phyloP scores from a whole-genome alignment of 371 early-diverging fungal genomes.

The Rhizopus stolonifer region DNA sequence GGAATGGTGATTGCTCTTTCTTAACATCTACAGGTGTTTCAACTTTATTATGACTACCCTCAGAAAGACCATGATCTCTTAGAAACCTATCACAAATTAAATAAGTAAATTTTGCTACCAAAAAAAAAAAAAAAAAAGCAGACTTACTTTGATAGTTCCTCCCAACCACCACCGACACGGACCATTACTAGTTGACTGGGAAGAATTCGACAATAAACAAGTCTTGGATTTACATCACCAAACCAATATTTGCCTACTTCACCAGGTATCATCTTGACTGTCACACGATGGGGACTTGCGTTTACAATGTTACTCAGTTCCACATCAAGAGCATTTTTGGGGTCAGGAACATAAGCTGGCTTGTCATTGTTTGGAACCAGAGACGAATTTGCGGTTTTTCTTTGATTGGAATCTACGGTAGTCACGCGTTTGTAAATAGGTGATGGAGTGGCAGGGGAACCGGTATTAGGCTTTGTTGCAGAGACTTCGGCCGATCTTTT shows the following conservation, averaged over 20 bases:
- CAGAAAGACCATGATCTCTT: slow-evolving; percentile 28
- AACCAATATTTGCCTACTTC: slow-evolving; percentile 69
- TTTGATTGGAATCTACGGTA: background rate
- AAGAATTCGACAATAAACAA: slow-evolving; percentile 57
- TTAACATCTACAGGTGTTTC: slow-evolving; percentile 1
- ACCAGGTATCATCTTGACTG: slow-evolving; percentile 34
- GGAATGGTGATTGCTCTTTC: slow-evolving; percentile 15
- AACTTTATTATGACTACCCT: slow-evolving; percentile 18
- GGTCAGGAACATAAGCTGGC: slow-evolving; percentile 24
- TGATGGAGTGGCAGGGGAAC: slow-evolving; percentile 6
- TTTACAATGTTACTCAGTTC: slow-evolving; percentile 59
- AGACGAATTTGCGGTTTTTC: background rate
- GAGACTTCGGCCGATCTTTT: background rate
- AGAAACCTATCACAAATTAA: slow-evolving; percentile 14
- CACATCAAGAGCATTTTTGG: slow-evolving; percentile 29
- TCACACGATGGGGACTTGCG: slow-evolving; percentile 26
- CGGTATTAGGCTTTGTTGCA: background rate
- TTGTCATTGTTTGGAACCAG: background rate
- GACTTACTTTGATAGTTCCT: slow-evolving; percentile 59
- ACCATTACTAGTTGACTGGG: slow-evolving; percentile 74
- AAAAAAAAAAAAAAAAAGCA: background rate
- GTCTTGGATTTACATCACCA: slow-evolving; percentile 60
- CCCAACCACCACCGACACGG: slow-evolving; percentile 83
- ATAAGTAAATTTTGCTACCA: background rate
- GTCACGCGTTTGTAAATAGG: background rate